These are phyloP conservation scores for Hyphopichia fennica DNA, from an alignment of 1,139 yeast genomes.

Conservation along the genomic window DNA sequence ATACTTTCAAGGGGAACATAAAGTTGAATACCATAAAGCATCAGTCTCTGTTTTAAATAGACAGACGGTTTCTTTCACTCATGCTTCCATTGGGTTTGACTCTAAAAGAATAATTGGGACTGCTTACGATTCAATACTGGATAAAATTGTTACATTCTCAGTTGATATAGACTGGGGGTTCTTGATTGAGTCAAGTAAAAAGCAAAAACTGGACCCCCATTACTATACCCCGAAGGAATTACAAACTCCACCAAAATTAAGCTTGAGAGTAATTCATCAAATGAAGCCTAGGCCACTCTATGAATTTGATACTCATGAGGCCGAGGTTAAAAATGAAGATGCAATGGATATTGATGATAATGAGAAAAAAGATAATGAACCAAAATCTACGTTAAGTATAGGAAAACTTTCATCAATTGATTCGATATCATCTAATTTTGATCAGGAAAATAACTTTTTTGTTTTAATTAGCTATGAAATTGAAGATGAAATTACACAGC, in stretches of 20 bases:
- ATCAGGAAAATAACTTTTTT: conserved; percentile 33
- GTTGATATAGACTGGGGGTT: conserved; percentile 65
- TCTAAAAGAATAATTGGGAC: conserved; percentile 49
- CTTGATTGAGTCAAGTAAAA: conserved; percentile 46
- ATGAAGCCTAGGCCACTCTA: conserved; percentile 26
- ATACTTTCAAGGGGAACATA: conserved; percentile 64
- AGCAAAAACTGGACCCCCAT: conserved; percentile 50
- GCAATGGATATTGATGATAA: conserved; percentile 20
- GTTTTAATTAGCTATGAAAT: conserved; percentile 35
- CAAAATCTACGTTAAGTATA: conserved; percentile 13
- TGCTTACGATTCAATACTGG: conserved; percentile 42
- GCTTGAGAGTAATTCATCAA: conserved; percentile 23
- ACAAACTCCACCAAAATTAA: conserved; percentile 27
- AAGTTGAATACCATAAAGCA: conserved; percentile 53
- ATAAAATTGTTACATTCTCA: conserved; percentile 46
- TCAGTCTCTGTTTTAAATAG: conserved; percentile 21
- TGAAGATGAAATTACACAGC: conserved; percentile 16
- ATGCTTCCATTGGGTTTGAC: conserved; percentile 62
- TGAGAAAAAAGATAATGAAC: conserved; percentile 12
- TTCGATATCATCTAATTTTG: conserved; percentile 44
- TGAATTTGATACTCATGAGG: conserved; percentile 11
- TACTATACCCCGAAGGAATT: conserved; percentile 49
- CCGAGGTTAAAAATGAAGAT: conserved; percentile 11
- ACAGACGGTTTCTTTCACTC: conserved; percentile 26
- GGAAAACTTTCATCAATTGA: conserved; percentile 31